These are phyloP conservation scores for Suhomyces prunicola DNA, from an alignment of 805 yeast genomes.

Conservation along the genomic window DNA sequence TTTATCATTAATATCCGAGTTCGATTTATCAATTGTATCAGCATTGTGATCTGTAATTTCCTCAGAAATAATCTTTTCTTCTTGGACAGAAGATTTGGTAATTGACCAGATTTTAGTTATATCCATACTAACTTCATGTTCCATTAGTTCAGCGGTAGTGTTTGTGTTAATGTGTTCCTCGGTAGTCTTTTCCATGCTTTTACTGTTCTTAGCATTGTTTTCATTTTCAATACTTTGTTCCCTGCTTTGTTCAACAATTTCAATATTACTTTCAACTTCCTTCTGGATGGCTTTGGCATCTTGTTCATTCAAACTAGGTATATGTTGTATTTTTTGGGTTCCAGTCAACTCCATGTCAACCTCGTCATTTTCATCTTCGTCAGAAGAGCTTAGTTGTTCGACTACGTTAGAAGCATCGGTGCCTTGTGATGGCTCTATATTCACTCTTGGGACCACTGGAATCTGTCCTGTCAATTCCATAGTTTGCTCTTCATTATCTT, in stretches of 20 bases:
- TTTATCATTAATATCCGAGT: background rate
- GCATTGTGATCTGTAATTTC: background rate
- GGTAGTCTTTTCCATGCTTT: background rate
- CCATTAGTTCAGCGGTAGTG: background rate
- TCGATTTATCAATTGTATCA: background rate
- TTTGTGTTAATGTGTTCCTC: background rate
- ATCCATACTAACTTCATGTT: slow-evolving; percentile 10
- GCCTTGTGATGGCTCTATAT: background rate
- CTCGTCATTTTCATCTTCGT: slow-evolving; percentile 12
- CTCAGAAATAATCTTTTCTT: background rate
- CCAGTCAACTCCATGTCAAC: slow-evolving; percentile 23
- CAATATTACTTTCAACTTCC: too few species aligned
- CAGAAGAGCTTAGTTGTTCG: slow-evolving; percentile 2
- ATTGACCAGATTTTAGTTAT: slow-evolving; percentile 4
- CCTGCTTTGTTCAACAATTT: too few species aligned
- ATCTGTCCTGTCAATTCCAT: slow-evolving; percentile 24
- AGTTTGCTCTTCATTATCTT: slow-evolving; percentile 18
- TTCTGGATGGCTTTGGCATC: too few species aligned
- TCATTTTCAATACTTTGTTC: background rate
- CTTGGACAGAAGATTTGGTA: background rate
- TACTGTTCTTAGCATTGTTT: background rate
- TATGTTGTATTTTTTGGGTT: slow-evolving; percentile 1
- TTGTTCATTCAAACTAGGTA: background rate
- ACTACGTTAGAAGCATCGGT: background rate
- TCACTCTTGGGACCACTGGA: background rate